Base-by-base conservation (phyloP, 208 protist genomes). In the Leishmania tarentolae region DNA sequence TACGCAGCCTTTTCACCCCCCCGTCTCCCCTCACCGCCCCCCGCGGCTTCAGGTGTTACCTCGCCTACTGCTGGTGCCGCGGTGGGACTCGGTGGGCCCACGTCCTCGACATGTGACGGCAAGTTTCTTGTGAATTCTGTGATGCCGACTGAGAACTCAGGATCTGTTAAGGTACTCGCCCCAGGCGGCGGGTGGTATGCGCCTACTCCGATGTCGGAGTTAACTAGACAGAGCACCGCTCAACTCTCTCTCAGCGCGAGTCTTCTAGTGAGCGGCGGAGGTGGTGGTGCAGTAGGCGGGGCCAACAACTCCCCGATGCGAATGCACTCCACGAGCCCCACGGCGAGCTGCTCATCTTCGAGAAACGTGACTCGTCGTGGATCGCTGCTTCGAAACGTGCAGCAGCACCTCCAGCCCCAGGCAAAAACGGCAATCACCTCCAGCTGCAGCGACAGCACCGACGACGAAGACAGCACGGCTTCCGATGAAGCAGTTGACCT, bases 81-180 rank as follows among this genome's bases (percentile, higher is more conserved):
- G 17, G 52, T 31, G 37, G 66, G 35, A 37, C 24, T 70, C 47
- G 75, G 44, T 76, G 50, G 59, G 37, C 13, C 31, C 56, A 44
- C 63, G n/a, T 77, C 82, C 0, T 50, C 77, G 2, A 46, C 77
- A 24, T 73, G 77, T 21, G 76, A 82, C 8, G 40, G 74, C 78
- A 82, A 78, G 47, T 50, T 87, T 40, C 71, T 87, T 21, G 83
- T 89, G 40, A 87, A 87, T 47, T 76, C 79, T n/a, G 80, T 87
- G 42, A 85, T 87, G 79, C 79, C 86, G 57, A 75, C 83, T 19
- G 78, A 84, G 56, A 89, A 85, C 76, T 75, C 79, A 6, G 79
- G 79, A 28, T 77, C 79, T 9, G 87, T 87, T 47, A 82, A 84
- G 52, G 57, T 72, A 9, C 74, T 83, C 11, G 65, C 66, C 7